Base-by-base conservation (phyloP, 2,329 filamentous ascomycete species). In the Metarhizium guizhouense region DNA sequence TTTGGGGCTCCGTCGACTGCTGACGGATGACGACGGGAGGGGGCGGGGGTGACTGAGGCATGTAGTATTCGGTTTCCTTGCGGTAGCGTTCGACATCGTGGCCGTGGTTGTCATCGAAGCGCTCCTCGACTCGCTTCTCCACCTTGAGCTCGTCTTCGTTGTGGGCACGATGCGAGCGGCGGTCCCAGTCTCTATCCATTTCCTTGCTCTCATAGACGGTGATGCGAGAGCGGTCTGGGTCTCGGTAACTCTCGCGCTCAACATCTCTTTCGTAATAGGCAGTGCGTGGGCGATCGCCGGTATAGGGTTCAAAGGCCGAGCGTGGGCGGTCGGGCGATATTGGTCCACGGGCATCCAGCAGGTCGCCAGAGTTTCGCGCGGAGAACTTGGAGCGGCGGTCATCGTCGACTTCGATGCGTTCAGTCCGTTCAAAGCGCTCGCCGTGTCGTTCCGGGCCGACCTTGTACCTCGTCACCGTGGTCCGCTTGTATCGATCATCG, bases 1-100 rank as follows among this genome's bases (percentile, higher is more conserved):
- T 78, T 64, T 84, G 81, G 2, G 75, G 74, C 64, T 84, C 80
- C 2, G 76, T 73, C 1, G 76, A 74, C 52, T 76, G 74, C 62
- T 81, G 77, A 53, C 80, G 79, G 59, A 84, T 81, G 54, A 84
- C 73, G 57, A 84, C 76, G 5, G 80, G 80, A 2, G 74, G 65
- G 4, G 74, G 74, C 10, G 75, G 68, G 13, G 78, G 77, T 25
- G 79, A 73, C 30, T 75, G 72, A 3, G 77, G 76, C 48, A 77
- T 72, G 62, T 80, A 86, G 65, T 84, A 85, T 61, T 86, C 83
- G 2, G 80, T 82, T 65, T 86, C 82, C 66, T 78, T 79, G 63
- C 78, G 78, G 63, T 82, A 83, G 64, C 76, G 76, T 65, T 85
- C 82, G 47, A 84, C 63, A 18, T 84, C 79, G 55, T 72, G 74